These are phyloP conservation scores for Centella asiatica DNA, from an alignment of 129 eudicot genomes.

Conservation along the genomic window DNA sequence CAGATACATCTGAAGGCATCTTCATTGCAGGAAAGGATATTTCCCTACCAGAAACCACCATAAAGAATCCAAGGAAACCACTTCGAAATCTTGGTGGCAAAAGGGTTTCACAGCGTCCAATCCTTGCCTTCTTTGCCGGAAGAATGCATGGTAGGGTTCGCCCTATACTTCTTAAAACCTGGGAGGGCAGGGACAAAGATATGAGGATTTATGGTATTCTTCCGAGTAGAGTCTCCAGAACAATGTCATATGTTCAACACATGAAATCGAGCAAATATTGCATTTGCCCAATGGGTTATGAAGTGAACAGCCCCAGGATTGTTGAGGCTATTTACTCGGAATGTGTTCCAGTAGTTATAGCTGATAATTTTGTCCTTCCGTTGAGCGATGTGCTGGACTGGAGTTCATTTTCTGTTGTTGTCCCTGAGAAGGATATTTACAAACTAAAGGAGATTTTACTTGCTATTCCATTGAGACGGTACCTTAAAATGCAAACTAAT, in stretches of 20 bases:
- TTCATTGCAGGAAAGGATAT: slow-evolving; percentile 63
- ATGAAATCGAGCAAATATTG: slow-evolving; percentile 96
- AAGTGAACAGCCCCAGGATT: slow-evolving; percentile 93
- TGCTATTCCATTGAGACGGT: slow-evolving; percentile 52
- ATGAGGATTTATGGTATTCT: slow-evolving; percentile 65
- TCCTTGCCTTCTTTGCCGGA: slow-evolving; percentile 92
- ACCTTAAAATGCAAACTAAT: slow-evolving; percentile 59
- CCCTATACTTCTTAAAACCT: slow-evolving; percentile 53
- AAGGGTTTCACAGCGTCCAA: slow-evolving; percentile 68
- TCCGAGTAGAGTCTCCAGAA: slow-evolving; percentile 37
- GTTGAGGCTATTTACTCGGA: slow-evolving; percentile 88
- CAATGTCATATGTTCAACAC: slow-evolving; percentile 60
- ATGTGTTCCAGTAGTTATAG: slow-evolving; percentile 92
- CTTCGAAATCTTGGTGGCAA: slow-evolving; percentile 72
- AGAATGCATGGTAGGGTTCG: slow-evolving; percentile 87
- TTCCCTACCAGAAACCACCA: slow-evolving; percentile 88
- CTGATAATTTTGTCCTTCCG: slow-evolving; percentile 77
- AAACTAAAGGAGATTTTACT: slow-evolving; percentile 63
- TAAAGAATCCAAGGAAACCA: slow-evolving; percentile 50
- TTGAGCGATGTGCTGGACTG: slow-evolving; percentile 68
- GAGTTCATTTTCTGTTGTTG: slow-evolving; percentile 66
- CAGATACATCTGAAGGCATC: slow-evolving; percentile 77
- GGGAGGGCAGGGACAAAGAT: slow-evolving; percentile 55
- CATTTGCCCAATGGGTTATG: slow-evolving; percentile 90
- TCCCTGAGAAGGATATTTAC: slow-evolving; percentile 71